Evolutionary conservation across 805 yeast genomes (phyloP), one percentile per base, ranked within the genome.

Genomic region (Nakazawaea ernobii): DNA sequence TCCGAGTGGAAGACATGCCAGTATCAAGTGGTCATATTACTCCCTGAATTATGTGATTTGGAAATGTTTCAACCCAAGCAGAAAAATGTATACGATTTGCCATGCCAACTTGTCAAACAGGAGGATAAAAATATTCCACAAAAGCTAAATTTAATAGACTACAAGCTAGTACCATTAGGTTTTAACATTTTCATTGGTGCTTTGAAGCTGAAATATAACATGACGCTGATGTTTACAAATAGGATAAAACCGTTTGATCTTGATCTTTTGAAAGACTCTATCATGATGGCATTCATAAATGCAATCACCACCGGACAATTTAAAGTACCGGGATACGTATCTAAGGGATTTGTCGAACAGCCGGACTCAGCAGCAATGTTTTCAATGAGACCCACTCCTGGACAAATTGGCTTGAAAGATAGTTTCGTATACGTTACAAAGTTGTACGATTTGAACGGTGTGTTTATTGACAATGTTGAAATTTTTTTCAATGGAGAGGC

Each of bases 1-100:
- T 49, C 53, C 13, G 71, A 67, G 48, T 47, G 55, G 45, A 60
- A 58, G 45, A 63, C 68, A 3, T 67, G 71, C 43, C 57, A 57
- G 26, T 67, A 67, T 48, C 54, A 52, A 44, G 47, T 57, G 41
- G 53, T 48, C 8, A 43, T 62, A 8, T 39, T 55, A 1, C 38
- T 58, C 11, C 57, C 63, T 5, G 55, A 54, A 24, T 49, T 63
- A 7, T 62, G 66, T 46, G 49, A 53, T 9, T 48, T 55, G 42
- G 52, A 49, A 4, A 32, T 55, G 1, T 59, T 61, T 35, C 45
- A 35, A 30, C 52, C 63, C 1, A 48, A 41, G 24, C 41, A 28
- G 8, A 44, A 42, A 8, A 45, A 35, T 8, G 28, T 43, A 4
- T 54, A 52, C 1, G 55, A 53, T 17, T 52, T 61, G 1, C 49